Evolutionary conservation across 2,329 filamentous ascomycete species (phyloP).

Genomic region (Arthrobotrys iridis): DNA sequence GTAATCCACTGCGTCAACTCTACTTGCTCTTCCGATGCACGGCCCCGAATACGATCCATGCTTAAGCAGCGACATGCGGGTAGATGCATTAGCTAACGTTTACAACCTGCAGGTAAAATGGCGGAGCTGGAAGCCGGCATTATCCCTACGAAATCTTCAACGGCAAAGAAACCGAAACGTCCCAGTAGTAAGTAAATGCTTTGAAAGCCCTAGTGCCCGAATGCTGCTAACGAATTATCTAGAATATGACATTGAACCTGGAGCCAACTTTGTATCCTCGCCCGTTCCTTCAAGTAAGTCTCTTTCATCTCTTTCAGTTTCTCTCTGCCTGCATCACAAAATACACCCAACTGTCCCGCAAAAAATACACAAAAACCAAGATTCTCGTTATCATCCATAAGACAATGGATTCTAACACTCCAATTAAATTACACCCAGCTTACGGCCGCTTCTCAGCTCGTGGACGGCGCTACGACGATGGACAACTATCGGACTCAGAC

Average conservation of each 20-base stretch:
- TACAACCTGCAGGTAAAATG: conserved; percentile 48
- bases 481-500: conserved; percentile 44
- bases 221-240: neutral
- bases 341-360: too few species aligned
- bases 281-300: conserved; percentile 51
- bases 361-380: too few species aligned
- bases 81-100: conserved; percentile 10
- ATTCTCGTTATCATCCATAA: neutral
- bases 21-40: neutral
- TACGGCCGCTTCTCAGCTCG: conserved; percentile 50
- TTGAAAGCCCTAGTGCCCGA: neutral
- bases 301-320: neutral
- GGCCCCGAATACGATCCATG: neutral
- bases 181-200: conserved; percentile 43
- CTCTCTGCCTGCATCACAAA: too few species aligned
- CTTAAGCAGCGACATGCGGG: neutral
- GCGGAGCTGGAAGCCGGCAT: conserved; percentile 49
- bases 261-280: conserved; percentile 48
- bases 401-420: conserved; percentile 18
- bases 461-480: conserved; percentile 47
- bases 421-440: neutral
- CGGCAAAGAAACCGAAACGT: conserved; percentile 49
- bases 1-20: conserved; percentile 41
- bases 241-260: conserved; percentile 52
- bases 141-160: conserved; percentile 50